Base-by-base conservation (phyloP, 805 yeast genomes). In the Saccharomycopsis fermentans region DNA sequence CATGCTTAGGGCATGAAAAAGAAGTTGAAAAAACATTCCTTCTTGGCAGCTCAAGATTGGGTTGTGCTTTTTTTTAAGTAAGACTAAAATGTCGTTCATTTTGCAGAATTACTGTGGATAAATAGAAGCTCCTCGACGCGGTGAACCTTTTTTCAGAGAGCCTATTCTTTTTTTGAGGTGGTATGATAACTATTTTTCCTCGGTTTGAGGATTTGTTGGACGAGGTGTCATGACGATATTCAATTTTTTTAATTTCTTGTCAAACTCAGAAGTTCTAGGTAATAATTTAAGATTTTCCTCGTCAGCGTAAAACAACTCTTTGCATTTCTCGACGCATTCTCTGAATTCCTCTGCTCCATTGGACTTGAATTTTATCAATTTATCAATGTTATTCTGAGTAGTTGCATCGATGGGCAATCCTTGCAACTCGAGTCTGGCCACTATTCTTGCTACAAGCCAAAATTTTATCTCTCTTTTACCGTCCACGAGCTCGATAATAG, bases 401-500 rank as follows among this genome's bases (percentile, higher is more conserved):
- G 82, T 66, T 6, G 67, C 62, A 64, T 82, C 84, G 19, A 81
- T 58, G 24, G 78, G 79, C 57, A 79, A 70, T 3, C 79, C 81
- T 67, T 84, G 89, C 55, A 77, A 71, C 71, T 87, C 84, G 56
- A 86, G 74, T 64, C 96, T 78, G n/a, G 96, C 96, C 5, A 87
- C 92, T 3, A 82, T 77, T 70, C 88, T 81, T n/a, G 96, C 96
- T 8, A 82, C 78, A 66, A 81, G 73, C 82, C 95, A 87, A 63
- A 82, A 79, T 65, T 84, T 81, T 77, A 87, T 78, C 68, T 89
- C 96, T 60, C 81, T 74, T 17, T 65, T 63, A 3, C 84, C 82
- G 65, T 87, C 96, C 1, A 92, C 95, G 54, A 94, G 75, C 71
- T 94, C 99, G 57, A 94, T 68, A 8, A 91, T 83, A 0, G 94